Conservation (phyloP, 192 early-diverging fungal species). For the Geranomyces variabilis region DNA sequence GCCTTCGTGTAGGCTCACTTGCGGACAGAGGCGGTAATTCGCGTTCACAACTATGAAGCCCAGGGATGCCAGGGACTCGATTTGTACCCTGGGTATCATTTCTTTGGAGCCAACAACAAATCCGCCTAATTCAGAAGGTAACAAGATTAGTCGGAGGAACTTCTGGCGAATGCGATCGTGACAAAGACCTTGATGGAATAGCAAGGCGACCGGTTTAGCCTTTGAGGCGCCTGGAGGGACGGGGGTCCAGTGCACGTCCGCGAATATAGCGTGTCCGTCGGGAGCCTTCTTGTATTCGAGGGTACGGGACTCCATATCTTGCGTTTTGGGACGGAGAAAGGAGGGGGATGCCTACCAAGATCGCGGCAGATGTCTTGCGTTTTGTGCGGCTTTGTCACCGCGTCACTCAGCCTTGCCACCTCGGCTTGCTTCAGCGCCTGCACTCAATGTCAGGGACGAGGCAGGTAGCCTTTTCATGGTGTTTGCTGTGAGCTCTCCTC, state of each 20-base stretch:
- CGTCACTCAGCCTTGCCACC: too few relatives aligned
- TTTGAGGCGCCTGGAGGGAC: neutral
- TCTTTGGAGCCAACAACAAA: conserved; percentile 18
- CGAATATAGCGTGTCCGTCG: neutral
- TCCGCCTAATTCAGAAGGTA: conserved; percentile 5
- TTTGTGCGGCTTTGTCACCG: too few relatives aligned
- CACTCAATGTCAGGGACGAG: too few relatives aligned
- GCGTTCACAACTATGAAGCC: conserved; percentile 23
- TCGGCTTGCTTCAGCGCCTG: too few relatives aligned
- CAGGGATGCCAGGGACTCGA: neutral
- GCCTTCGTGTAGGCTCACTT: conserved; percentile 17
- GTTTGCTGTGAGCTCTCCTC: too few relatives aligned
- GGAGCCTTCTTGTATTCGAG: conserved; percentile 12
- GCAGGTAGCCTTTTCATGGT: too few relatives aligned
- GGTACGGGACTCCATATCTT: conserved; percentile 4
- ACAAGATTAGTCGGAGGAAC: neutral
- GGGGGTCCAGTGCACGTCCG: conserved; percentile 18
- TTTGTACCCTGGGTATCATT: neutral
- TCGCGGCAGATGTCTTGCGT: too few relatives aligned
- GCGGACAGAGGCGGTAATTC: conserved; percentile 29
- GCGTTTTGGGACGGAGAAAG: too few relatives aligned
- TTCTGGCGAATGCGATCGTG: neutral
- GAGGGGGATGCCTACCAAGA: too few relatives aligned
- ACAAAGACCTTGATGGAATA: conserved; percentile 4
- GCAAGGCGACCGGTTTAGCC: neutral